Evolutionary conservation across 2,329 filamentous ascomycete genomes (phyloP), one percentile per base, ranked within the genome.

Genomic region (Sodiomyces alkalinus): DNA sequence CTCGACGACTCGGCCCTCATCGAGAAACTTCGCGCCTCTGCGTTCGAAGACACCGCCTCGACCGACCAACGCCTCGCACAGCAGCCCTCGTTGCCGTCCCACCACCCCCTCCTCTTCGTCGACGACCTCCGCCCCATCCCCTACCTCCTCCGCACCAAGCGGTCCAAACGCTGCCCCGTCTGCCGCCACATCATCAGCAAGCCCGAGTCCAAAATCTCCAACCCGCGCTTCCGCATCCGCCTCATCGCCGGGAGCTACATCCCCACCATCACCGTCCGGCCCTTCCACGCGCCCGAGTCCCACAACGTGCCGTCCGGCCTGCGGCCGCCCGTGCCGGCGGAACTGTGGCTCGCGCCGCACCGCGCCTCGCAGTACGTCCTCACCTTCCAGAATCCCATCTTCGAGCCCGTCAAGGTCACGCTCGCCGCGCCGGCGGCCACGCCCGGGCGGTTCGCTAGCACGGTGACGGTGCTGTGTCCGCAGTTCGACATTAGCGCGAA

Each of bases 161-260:
- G 87, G 20, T 85, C 83, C 13, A 96, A 94, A 56, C 81, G 90
- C 25, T 98, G 90, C 52, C 79, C 82, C 28, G 69, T 77, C 8
- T 98, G 90, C 55, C 78, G 90, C 9, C 87, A 96, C 56, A 94
- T 96, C 47, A 78, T 98, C 41, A 80, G 83, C 35, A 92, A 92
- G 49, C 90, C 87, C 10, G 90, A 98, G 53, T 71, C 76, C 33
- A 98, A 96, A 52, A 76, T 92, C 18, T 73, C 74, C 26, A 87
- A 80, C 29, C 90, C 80, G 6, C 78, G 86, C 17, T 96, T 90
- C 66, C 80, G 87, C 44, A 94, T 98, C 51, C 80, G 82, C 30
- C 68, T 96, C 1, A 75, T 96, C 5, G 92, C 90, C 14, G 69
- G 77, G 31, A 83, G 77, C 47, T 87, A 92, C 53, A 82, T 98